These are phyloP conservation scores for Erysiphe neolycopersici DNA, from an alignment of 2,329 filamentous ascomycete genomes.

Conservation along the genomic window DNA sequence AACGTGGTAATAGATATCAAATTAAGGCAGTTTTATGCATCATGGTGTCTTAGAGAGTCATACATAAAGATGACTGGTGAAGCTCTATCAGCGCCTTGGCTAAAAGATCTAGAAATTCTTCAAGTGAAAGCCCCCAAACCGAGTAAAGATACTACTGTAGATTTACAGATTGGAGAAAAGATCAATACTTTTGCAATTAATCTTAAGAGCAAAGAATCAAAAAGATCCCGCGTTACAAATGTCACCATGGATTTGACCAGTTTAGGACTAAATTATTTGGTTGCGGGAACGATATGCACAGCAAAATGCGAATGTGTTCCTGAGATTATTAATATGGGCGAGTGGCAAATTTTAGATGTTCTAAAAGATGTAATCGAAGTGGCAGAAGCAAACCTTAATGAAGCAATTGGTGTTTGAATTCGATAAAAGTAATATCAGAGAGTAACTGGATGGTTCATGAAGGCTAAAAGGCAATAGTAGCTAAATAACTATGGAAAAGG, in stretches of 20 bases:
- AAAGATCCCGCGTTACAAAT: constrained; percentile 4
- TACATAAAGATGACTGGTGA: constrained; percentile 68
- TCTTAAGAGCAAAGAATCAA: constrained; percentile 3
- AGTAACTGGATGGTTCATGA: too few relatives aligned
- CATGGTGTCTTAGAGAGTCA: constrained; percentile 57
- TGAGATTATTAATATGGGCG: neutral
- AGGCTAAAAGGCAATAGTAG: too few relatives aligned
- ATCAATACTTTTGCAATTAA: constrained; percentile 6
- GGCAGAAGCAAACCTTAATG: neutral
- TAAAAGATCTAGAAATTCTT: constrained; percentile 41
- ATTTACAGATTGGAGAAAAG: constrained; percentile 7
- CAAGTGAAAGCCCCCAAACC: constrained; percentile 18
- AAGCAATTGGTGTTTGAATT: too few relatives aligned
- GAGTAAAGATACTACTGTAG: constrained; percentile 2
- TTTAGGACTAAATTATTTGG: constrained; percentile 11
- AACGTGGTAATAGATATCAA: constrained; percentile 26
- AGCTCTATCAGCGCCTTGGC: constrained; percentile 46
- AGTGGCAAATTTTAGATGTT: neutral
- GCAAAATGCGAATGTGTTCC: neutral
- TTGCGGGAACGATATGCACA: constrained; percentile 7
- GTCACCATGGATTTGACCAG: constrained; percentile 11
- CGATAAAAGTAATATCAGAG: too few relatives aligned
- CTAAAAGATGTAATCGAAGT: neutral
- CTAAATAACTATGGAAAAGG: too few relatives aligned
- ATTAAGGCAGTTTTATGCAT: constrained; percentile 45